phyloP scores from a whole-genome alignment of 2,329 filamentous ascomycete genomes.

The Colletotrichum sp. region DNA sequence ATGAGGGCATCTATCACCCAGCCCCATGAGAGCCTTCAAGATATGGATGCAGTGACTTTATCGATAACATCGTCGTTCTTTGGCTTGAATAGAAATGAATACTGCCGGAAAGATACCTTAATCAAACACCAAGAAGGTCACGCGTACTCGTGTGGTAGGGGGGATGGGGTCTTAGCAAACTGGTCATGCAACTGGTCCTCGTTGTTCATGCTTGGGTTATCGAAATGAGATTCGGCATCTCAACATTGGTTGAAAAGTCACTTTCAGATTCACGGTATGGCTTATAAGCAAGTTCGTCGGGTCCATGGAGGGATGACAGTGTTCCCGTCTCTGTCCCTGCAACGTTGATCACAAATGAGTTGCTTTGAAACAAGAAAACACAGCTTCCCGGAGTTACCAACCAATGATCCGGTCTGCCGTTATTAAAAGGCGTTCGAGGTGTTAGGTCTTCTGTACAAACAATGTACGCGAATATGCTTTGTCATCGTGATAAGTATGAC shows the following conservation, averaged over 20 bases:
- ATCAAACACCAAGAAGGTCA: not conserved
- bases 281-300: not conserved
- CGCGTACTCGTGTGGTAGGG: not conserved
- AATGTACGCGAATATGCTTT: not conserved
- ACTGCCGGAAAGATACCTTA: not conserved
- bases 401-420: accelerated
- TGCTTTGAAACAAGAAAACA: accelerated
- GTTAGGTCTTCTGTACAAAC: not conserved
- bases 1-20: accelerated
- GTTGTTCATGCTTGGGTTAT: not conserved
- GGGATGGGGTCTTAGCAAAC: not conserved
- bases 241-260: not conserved
- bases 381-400: not conserved
- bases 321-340: not conserved
- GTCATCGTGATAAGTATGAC: not conserved
- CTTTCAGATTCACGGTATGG: not conserved
- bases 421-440: not conserved
- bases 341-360: not conserved
- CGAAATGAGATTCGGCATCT: accelerated
- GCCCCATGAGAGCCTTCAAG: accelerated
- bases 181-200: accelerated
- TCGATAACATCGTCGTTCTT: not conserved
- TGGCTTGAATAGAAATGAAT: not conserved
- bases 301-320: not conserved
- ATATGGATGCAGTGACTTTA: no score